Evolutionary conservation across 345 rosid genomes (phyloP).

Genomic region (Atalantia buxifolia): DNA sequence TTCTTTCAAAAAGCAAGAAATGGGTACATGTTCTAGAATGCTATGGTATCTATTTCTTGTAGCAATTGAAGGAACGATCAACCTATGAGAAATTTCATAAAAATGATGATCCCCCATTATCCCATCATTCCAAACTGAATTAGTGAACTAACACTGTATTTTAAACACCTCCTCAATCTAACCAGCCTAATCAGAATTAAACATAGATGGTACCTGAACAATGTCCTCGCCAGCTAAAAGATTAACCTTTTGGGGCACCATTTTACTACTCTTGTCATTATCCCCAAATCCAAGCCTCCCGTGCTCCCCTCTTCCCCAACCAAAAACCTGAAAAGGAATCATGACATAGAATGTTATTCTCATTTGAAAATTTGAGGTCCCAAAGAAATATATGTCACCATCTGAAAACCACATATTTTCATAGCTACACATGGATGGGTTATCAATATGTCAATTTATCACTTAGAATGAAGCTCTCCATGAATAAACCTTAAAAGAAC

Average conservation of each 20-base stretch:
- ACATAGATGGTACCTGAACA: conserved; percentile 50
- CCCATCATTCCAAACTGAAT: neutral
- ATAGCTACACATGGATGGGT: neutral
- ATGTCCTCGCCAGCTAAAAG: conserved; percentile 80
- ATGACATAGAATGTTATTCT: neutral
- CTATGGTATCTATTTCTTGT: neutral
- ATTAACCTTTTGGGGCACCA: conserved; percentile 91
- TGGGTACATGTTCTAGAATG: neutral
- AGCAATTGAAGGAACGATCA: conserved; percentile 2
- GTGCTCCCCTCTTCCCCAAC: conserved; percentile 99
- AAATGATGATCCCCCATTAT: neutral
- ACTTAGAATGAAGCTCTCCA: neutral
- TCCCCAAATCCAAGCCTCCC: conserved; percentile 99
- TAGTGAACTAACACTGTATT: neutral
- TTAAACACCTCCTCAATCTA: neutral
- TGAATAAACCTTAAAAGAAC: neutral
- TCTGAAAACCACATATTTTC: neutral
- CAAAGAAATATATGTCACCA: neutral
- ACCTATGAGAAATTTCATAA: neutral
- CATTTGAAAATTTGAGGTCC: neutral
- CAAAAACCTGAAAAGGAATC: conserved; percentile 58
- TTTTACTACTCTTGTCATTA: conserved; percentile 96
- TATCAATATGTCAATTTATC: neutral
- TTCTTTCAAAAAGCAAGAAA: neutral
- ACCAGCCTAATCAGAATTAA: neutral